Evolutionary conservation across 768 basidiomycete genomes (phyloP).

Genomic region (Tylopilus balloui): DNA sequence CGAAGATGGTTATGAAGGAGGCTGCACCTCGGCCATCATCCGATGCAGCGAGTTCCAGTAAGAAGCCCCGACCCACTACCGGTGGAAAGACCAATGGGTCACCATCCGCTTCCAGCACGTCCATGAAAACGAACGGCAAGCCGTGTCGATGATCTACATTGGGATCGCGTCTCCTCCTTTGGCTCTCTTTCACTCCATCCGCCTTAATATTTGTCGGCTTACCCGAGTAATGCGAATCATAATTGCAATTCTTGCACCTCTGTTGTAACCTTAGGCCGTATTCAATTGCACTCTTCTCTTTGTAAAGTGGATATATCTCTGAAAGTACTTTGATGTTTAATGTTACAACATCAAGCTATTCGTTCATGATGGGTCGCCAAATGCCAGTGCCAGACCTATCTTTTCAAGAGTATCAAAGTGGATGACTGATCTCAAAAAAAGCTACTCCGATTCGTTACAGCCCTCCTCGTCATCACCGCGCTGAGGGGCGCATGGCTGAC

Average conservation of each 20-base stretch:
- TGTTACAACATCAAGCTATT: conserved; percentile 22
- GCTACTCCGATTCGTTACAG: not conserved
- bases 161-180: conserved; percentile 14
- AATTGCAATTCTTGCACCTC: conserved; percentile 21
- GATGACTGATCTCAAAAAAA: conserved; percentile 5
- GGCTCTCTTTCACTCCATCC: conserved; percentile 15
- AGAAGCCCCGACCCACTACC: conserved; percentile 56
- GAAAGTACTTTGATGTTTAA: conserved; percentile 12
- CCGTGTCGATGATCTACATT: conserved; percentile 45
- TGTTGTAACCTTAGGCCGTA: conserved; percentile 24
- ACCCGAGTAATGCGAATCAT: conserved; percentile 26
- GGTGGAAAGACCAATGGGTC: conserved; percentile 52
- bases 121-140: conserved; percentile 58
- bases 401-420: conserved; percentile 9
- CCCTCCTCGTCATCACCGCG: conserved; percentile 26
- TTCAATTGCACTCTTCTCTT: conserved; percentile 13
- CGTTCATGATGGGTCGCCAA: conserved; percentile 2
- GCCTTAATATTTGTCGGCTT: conserved; percentile 21
- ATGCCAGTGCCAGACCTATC: conserved; percentile 1
- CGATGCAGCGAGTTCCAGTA: conserved; percentile 42
- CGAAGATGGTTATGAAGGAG: conserved; percentile 93
- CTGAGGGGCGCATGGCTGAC: conserved; percentile 32
- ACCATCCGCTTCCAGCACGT: conserved; percentile 38
- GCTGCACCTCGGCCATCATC: conserved; percentile 56
- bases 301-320: conserved; percentile 13